Conservation (phyloP, 108 stramenopile genomes). For the Stephanodiscus triporus region DNA sequence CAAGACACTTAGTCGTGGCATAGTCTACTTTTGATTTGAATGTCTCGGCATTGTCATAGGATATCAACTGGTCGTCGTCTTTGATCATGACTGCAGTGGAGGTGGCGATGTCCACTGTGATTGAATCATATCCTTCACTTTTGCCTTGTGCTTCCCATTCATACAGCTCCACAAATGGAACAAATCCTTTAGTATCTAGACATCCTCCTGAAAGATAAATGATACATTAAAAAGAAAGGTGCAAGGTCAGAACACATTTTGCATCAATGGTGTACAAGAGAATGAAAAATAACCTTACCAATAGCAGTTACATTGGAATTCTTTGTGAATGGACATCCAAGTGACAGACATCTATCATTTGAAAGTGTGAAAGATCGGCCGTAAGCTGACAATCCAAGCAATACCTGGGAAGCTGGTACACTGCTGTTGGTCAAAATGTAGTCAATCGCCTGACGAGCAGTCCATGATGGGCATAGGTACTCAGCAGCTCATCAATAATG, state of each 20-base stretch:
- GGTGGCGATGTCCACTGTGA: constrained; percentile 24
- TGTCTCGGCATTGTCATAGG: constrained; percentile 49
- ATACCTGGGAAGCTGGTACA: constrained; percentile 45
- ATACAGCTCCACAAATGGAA: constrained; percentile 48
- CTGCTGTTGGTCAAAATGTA: constrained; percentile 45
- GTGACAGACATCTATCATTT: constrained; percentile 36
- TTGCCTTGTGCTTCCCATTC: constrained; percentile 41
- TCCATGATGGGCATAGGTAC: no score
- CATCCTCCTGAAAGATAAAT: constrained; percentile 15
- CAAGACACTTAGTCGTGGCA: constrained; percentile 44
- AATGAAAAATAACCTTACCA: constrained; percentile 6
- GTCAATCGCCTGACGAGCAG: no score
- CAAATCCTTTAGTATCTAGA: constrained; percentile 42
- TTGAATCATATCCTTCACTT: constrained; percentile 45
- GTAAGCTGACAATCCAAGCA: constrained; percentile 52
- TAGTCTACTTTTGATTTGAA: constrained; percentile 47
- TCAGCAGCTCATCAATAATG: no score
- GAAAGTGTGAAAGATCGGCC: constrained; percentile 46
- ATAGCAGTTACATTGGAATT: constrained; percentile 46
- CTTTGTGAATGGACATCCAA: constrained; percentile 41
- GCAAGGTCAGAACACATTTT: not conserved
- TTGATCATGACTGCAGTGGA: constrained; percentile 44
- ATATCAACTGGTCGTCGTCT: constrained; percentile 44
- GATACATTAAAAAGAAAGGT: not conserved
- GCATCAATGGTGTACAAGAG: not conserved